Evolutionary conservation across 768 basidiomycete species (phyloP).

Genomic region (Brasilioporus rufonigricans): DNA sequence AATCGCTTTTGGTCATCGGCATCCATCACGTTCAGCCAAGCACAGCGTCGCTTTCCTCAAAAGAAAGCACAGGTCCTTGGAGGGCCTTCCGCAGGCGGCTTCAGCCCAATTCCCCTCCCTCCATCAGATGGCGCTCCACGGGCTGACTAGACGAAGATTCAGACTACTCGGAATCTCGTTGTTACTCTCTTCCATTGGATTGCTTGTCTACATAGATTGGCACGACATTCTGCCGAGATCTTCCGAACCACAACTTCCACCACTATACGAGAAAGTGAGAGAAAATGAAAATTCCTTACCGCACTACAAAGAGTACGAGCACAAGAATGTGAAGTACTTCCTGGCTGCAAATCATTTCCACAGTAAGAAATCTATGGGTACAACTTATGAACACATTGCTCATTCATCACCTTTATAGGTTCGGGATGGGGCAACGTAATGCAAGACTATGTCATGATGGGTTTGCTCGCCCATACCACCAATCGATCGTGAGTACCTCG

Average conservation of each 20-base stretch:
- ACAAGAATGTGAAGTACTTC: slow-evolving; percentile 40
- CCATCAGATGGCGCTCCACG: slow-evolving; percentile 18
- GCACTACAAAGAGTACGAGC: slow-evolving; percentile 40
- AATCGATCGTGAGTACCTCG: slow-evolving; percentile 33
- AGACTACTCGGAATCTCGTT: slow-evolving; percentile 11
- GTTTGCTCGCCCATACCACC: slow-evolving; percentile 33
- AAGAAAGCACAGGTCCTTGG: not conserved
- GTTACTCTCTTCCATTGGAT: slow-evolving; percentile 6
- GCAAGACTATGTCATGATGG: slow-evolving; percentile 39
- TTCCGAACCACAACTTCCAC: slow-evolving; percentile 28
- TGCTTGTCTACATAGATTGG: slow-evolving; percentile 13
- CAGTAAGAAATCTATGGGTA: slow-evolving; percentile 25
- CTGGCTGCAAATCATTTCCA: slow-evolving; percentile 46
- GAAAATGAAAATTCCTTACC: slow-evolving; percentile 38
- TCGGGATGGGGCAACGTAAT: slow-evolving; percentile 42
- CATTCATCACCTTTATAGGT: slow-evolving; percentile 20
- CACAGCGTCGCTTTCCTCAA: not conserved
- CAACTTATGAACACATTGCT: not conserved
- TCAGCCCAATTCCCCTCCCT: not conserved
- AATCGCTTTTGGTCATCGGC: not conserved
- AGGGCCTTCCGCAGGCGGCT: not conserved
- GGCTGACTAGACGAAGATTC: slow-evolving; percentile 26
- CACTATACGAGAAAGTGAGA: slow-evolving; percentile 40
- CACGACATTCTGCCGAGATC: not conserved
- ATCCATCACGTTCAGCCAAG: not conserved